Conservation (phyloP, 345 rosid species). For the Eucalyptus regnans region DNA sequence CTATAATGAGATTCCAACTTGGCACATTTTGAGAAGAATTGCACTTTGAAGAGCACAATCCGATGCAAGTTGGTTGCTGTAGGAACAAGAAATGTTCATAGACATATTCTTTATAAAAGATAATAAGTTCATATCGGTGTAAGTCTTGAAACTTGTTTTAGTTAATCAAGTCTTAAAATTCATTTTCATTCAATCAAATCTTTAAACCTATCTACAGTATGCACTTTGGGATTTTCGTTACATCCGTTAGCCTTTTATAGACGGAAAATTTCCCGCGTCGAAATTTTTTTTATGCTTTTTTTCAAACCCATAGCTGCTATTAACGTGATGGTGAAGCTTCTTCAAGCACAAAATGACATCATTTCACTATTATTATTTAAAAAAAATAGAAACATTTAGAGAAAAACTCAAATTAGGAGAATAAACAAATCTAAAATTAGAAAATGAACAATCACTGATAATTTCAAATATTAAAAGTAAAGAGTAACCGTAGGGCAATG, state of each 20-base stretch:
- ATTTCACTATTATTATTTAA: not conserved
- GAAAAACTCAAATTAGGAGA: not conserved
- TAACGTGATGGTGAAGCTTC: not conserved
- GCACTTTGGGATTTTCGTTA: not conserved
- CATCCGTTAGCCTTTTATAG: not conserved
- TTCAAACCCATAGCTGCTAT: not conserved
- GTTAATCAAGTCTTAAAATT: no score
- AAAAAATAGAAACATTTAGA: no score
- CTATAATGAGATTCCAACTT: no score
- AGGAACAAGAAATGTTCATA: no score
- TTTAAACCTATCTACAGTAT: not conserved
- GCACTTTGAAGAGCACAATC: no score
- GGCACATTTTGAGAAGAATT: no score
- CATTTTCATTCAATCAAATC: not conserved
- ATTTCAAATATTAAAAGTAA: not conserved
- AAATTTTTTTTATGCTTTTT: no score
- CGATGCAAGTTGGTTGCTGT: no score
- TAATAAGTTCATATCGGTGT: no score
- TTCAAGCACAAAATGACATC: not conserved
- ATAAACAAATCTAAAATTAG: not conserved
- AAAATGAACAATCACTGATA: not conserved
- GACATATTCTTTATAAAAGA: no score
- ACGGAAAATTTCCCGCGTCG: fast-evolving
- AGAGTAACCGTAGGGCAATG: fast-evolving
- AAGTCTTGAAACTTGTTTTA: not conserved